Conservation (phyloP, 2,329 filamentous ascomycete species). For the Cladophialophora bantiana region DNA sequence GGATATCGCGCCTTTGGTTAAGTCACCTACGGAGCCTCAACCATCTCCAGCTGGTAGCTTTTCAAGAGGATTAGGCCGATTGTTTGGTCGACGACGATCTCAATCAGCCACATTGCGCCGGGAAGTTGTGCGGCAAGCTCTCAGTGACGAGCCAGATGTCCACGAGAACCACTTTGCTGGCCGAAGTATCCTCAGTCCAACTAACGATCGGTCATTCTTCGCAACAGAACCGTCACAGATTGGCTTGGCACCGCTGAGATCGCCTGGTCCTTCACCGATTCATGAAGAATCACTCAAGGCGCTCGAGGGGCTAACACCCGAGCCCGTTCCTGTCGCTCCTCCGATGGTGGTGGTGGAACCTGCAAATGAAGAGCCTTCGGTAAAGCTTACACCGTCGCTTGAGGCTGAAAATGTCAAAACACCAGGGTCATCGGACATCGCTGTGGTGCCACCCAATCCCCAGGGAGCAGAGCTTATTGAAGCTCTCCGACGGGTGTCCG, state of each 20-base stretch:
- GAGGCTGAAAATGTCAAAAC: constrained; percentile 8
- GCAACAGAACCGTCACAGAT: constrained; percentile 31
- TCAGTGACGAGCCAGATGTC: constrained; percentile 36
- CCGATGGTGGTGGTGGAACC: constrained; percentile 28
- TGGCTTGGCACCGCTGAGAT: constrained; percentile 14
- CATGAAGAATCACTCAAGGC: constrained; percentile 34
- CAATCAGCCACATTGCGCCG: constrained; percentile 32
- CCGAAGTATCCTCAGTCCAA: constrained; percentile 24
- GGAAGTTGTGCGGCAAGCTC: constrained; percentile 31
- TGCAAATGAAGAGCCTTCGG: constrained; percentile 12
- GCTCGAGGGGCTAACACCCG: constrained; percentile 22
- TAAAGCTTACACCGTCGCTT: not conserved
- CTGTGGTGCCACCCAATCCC: constrained; percentile 1
- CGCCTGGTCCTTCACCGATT: constrained; percentile 16
- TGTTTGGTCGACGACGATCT: constrained; percentile 36
- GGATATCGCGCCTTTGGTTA: constrained; percentile 13
- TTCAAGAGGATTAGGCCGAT: constrained; percentile 29
- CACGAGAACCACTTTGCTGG: constrained; percentile 16
- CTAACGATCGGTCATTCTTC: constrained; percentile 29
- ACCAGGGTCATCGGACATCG: not conserved
- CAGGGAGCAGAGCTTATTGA: constrained; percentile 12
- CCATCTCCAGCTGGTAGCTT: constrained; percentile 30
- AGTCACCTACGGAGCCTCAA: constrained; percentile 28
- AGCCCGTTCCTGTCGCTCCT: constrained; percentile 6
- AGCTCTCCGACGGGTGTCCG: constrained; percentile 35